Evolutionary conservation across 352 stramenopile species (phyloP).

Genomic region (Phytophthora fragariaefolia): DNA sequence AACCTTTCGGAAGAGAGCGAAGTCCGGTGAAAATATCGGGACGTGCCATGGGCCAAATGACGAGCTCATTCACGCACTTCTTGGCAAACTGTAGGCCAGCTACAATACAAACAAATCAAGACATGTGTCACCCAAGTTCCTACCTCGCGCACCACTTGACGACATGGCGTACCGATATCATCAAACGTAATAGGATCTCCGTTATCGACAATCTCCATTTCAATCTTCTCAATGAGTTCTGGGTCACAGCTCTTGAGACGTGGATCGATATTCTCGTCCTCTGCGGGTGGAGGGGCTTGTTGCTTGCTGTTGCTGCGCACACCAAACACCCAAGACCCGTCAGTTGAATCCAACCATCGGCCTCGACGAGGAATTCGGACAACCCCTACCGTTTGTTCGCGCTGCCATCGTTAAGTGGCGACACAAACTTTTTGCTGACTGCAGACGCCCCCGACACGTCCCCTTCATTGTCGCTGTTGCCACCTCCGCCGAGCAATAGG

Average conservation of each 20-base stretch:
- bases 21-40: constrained; percentile 98
- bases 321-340: neutral
- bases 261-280: constrained; percentile 93
- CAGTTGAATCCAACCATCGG: constrained; percentile 1
- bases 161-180: constrained; percentile 90
- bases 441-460: constrained; percentile 39
- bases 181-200: constrained; percentile 95
- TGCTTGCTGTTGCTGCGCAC: constrained; percentile 26
- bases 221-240: constrained; percentile 96
- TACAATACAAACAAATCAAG: constrained; percentile 26
- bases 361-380: neutral
- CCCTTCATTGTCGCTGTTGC: constrained; percentile 27
- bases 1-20: constrained; percentile 90
- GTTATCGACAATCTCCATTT: constrained; percentile 97
- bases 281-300: constrained; percentile 18
- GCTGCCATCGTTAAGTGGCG: constrained; percentile 48
- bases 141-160: neutral
- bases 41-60: constrained; percentile 98
- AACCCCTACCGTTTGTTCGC: constrained; percentile 17
- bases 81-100: constrained; percentile 98
- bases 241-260: constrained; percentile 94
- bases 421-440: constrained; percentile 81
- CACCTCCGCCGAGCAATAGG: constrained; percentile 58
- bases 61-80: constrained; percentile 97
- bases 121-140: neutral